Conservation (phyloP, 2,329 filamentous ascomycete genomes). For the Myrmaecium sp. region DNA sequence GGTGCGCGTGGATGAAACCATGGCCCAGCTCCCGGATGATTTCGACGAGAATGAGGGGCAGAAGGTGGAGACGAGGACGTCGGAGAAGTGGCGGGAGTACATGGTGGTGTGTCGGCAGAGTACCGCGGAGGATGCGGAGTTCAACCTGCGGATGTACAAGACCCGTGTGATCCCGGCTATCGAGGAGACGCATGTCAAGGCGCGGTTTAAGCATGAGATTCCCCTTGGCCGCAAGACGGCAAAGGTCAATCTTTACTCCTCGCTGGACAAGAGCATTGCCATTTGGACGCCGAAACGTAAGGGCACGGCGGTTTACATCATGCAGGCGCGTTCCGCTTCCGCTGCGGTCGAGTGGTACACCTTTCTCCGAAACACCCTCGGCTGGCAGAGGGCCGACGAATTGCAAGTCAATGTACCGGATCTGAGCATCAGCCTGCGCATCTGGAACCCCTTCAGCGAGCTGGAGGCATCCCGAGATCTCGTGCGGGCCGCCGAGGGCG, state of each 20-base stretch:
- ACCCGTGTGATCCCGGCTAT: slow-evolving; percentile 44
- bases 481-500: slow-evolving; percentile 25
- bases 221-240: slow-evolving; percentile 34
- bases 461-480: slow-evolving; percentile 28
- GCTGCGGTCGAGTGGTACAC: slow-evolving; percentile 54
- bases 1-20: slow-evolving; percentile 39
- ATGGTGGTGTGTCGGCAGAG: slow-evolving; percentile 43
- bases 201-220: slow-evolving; percentile 40
- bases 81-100: slow-evolving; percentile 51
- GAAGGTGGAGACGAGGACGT: slow-evolving; percentile 37
- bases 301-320: slow-evolving; percentile 43
- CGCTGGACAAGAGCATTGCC: slow-evolving; percentile 50
- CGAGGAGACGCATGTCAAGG: slow-evolving; percentile 34
- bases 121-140: slow-evolving; percentile 35
- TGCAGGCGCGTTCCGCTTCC: slow-evolving; percentile 42
- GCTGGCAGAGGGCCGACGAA: slow-evolving; percentile 37
- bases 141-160: slow-evolving; percentile 43
- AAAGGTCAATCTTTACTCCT: slow-evolving; percentile 46
- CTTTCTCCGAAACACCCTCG: slow-evolving; percentile 42
- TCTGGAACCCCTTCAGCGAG: slow-evolving; percentile 42
- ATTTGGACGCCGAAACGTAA: slow-evolving; percentile 39
- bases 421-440: slow-evolving; percentile 39
- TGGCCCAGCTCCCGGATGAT: slow-evolving; percentile 37
- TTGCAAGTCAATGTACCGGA: slow-evolving; percentile 47
- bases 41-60: slow-evolving; percentile 48